These are phyloP conservation scores for Stemphylium vesicarium DNA, from an alignment of 2,329 filamentous ascomycete species.

Conservation along the genomic window DNA sequence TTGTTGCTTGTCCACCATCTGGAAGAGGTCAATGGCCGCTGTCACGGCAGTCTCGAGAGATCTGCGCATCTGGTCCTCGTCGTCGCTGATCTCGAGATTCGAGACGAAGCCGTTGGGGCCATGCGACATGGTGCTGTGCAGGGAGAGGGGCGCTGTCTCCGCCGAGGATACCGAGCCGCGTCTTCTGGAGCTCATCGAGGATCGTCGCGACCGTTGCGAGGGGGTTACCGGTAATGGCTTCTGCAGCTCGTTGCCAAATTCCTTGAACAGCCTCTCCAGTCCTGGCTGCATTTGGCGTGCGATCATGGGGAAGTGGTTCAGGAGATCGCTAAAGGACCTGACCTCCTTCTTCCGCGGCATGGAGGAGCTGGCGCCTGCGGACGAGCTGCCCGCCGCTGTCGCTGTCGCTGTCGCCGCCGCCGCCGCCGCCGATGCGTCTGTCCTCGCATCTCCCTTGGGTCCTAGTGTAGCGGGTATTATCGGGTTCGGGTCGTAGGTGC, in stretches of 20 bases:
- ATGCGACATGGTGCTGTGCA: constrained; percentile 47
- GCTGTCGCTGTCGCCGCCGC: constrained; percentile 6
- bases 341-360: constrained; percentile 84
- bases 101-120: constrained; percentile 48
- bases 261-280: constrained; percentile 84
- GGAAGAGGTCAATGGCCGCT: constrained; percentile 92
- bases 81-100: constrained; percentile 75
- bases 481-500: constrained; percentile 77
- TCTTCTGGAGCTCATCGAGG: constrained; percentile 43
- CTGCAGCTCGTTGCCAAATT: constrained; percentile 85
- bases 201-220: constrained; percentile 49
- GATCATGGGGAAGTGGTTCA: constrained; percentile 94
- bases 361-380: constrained; percentile 43
- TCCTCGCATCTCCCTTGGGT: constrained; percentile 25
- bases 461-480: constrained; percentile 66
- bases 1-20: constrained; percentile 94
- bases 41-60: constrained; percentile 92
- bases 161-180: constrained; percentile 46
- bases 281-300: constrained; percentile 94
- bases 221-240: constrained; percentile 80
- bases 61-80: constrained; percentile 87
- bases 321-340: constrained; percentile 84
- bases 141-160: constrained; percentile 44
- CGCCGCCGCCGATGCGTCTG: constrained; percentile 7
- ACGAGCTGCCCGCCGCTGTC: constrained; percentile 18